Base-by-base conservation (phyloP, 2,329 filamentous ascomycete genomes). In the Aphanocladium album region DNA sequence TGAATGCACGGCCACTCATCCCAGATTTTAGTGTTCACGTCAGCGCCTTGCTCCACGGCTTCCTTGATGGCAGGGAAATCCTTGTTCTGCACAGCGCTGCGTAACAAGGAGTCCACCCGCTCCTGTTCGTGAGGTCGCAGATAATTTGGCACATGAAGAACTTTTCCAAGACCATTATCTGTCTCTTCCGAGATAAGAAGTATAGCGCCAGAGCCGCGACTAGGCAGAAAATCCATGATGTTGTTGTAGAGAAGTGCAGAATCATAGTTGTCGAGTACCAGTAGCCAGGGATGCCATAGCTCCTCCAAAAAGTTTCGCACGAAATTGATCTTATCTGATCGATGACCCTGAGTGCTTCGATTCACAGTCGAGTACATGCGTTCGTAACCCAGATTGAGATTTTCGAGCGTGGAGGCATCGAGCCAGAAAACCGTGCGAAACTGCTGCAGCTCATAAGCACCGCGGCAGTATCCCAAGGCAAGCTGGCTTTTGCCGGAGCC, bases 1-100 rank as follows among this genome's bases (percentile, higher is more conserved):
- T 60, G 57, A 0, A 60, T 60, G n/a, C 57, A 60, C 2, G 57
- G 57, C 57, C 57, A 60, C 9, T 60, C 27, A 8, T 60, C 50
- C 57, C 57, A 60, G 5, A 60, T 49, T 16, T 60, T 60, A 7
- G 57, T 49, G 30, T 60, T 39, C 16, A 54, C 50, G 23, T 60
- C 50, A 16, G 57, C 57, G 2, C 57, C 57, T 23, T 60, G 57
- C 43, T 54, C 57, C 8, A 60, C 50, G 12, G 57, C 57, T 17
- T 60, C 50, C 33, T 39, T 47, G 23, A 60, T 60, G 5, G 57
- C 57, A 6, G 30, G 9, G 16, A 60, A 47, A 19, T 60, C 41
- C 23, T 60, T 39, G 12, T 49, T 60, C 17, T 60, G 57, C 3
- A 60, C 50, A 2, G 57, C 50, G 5, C 9, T 19, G 17, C 17